These are phyloP conservation scores for Geotrichum fermentans DNA, from an alignment of 1,139 yeast genomes.

Conservation along the genomic window DNA sequence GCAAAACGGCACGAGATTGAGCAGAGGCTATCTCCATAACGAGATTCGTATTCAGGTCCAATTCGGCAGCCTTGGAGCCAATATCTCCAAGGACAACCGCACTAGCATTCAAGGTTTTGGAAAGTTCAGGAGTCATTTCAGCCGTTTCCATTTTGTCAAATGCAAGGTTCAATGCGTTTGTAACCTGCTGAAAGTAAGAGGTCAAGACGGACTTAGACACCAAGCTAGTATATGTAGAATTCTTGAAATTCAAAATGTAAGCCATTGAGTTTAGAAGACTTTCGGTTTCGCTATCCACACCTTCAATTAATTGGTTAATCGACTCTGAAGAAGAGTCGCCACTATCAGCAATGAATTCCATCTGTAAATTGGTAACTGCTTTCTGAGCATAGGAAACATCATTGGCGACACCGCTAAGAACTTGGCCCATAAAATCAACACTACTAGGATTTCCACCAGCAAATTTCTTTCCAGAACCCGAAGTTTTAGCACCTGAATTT, in stretches of 20 bases:
- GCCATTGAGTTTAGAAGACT: constrained; percentile 29
- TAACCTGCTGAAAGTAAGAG: constrained; percentile 34
- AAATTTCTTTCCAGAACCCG: not conserved
- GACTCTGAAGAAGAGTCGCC: constrained; percentile 28
- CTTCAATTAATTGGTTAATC: constrained; percentile 29
- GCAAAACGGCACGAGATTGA: constrained; percentile 3
- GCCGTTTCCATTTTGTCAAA: constrained; percentile 29
- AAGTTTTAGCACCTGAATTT: not conserved
- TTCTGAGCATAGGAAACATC: constrained; percentile 17
- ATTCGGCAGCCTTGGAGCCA: constrained; percentile 8
- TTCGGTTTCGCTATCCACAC: constrained; percentile 34
- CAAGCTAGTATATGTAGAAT: constrained; percentile 29
- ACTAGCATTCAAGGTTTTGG: constrained; percentile 15
- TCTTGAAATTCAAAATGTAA: constrained; percentile 27
- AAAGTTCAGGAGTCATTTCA: constrained; percentile 23
- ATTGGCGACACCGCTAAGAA: constrained; percentile 15
- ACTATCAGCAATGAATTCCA: constrained; percentile 10
- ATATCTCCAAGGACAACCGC: constrained; percentile 6
- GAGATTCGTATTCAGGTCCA: constrained; percentile 4
- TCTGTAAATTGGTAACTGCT: constrained; percentile 11
- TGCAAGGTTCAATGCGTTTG: constrained; percentile 35
- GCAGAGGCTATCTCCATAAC: constrained; percentile 5
- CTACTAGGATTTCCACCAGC: not conserved
- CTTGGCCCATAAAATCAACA: constrained; percentile 2
- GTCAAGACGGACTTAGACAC: constrained; percentile 29